Conservation (phyloP, 1,139 yeast genomes). For the Kodamaea derodonti region DNA sequence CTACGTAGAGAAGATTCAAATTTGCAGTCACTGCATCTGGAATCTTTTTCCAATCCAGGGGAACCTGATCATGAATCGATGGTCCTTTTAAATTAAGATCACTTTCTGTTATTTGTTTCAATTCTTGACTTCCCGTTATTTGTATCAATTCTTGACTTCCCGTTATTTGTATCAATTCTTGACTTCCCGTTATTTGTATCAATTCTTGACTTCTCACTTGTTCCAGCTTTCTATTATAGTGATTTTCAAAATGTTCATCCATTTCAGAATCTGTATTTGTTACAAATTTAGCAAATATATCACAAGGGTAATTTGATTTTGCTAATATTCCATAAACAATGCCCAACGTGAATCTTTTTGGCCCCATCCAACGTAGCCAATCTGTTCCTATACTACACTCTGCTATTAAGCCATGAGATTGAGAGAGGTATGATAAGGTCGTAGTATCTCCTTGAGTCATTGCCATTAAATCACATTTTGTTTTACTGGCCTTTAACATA, state of each 20-base stretch:
- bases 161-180: too few species aligned
- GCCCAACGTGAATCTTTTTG: conserved; percentile 80
- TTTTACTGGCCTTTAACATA: conserved; percentile 64
- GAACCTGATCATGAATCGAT: conserved; percentile 47
- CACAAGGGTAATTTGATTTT: conserved; percentile 75
- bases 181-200: too few species aligned
- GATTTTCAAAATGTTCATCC: conserved; percentile 43
- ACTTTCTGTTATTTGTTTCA: conserved; percentile 9
- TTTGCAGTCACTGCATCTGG: conserved; percentile 47
- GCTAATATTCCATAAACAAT: conserved; percentile 59
- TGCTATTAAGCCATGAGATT: conserved; percentile 87
- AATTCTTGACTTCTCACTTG: too few species aligned
- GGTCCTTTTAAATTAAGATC: conserved; percentile 39
- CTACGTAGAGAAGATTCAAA: conserved; percentile 74
- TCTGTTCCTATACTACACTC: conserved; percentile 95
- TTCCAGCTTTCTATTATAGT: conserved; percentile 11
- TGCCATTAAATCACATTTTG: conserved; percentile 79
- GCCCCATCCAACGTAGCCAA: conserved; percentile 83
- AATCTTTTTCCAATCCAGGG: conserved; percentile 64
- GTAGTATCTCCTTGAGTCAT: conserved; percentile 53
- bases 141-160: too few species aligned
- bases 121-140: not conserved
- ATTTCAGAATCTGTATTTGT: conserved; percentile 54
- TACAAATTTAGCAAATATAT: conserved; percentile 64
- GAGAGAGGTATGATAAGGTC: conserved; percentile 72